Evolutionary conservation across 306 rosid genomes (phyloP).

Genomic region (Vigna angularis): DNA sequence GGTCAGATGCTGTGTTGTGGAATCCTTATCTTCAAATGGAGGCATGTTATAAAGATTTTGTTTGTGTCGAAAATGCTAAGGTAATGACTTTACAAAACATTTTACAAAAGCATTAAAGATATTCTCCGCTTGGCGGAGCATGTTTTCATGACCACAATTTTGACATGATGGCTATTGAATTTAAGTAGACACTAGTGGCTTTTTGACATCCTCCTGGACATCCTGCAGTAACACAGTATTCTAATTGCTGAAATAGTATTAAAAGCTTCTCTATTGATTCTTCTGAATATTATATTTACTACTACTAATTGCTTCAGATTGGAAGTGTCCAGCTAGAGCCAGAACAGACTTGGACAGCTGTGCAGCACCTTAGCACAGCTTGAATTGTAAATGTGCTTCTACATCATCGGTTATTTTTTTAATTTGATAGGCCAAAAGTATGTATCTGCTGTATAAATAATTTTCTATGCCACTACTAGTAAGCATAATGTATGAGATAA

Average conservation of each 20-base stretch:
- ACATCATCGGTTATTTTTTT: slow-evolving; percentile 21
- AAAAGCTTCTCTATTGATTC: slow-evolving; percentile 34
- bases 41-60: slow-evolving; percentile 91
- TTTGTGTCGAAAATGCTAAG: slow-evolving; percentile 98
- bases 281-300: slow-evolving; percentile 36
- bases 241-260: slow-evolving; percentile 25
- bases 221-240: slow-evolving; percentile 20
- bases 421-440: slow-evolving; percentile 15
- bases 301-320: slow-evolving; percentile 64
- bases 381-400: slow-evolving; percentile 52
- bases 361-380: slow-evolving; percentile 73
- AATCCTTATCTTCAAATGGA: slow-evolving; percentile 92
- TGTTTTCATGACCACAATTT: slow-evolving; percentile 25
- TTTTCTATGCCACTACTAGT: slow-evolving; percentile 35
- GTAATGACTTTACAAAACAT: slow-evolving; percentile 52
- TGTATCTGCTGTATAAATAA: slow-evolving; percentile 46
- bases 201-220: slow-evolving; percentile 3
- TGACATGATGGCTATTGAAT: slow-evolving; percentile 26
- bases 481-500: slow-evolving; percentile 35
- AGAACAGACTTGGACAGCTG: slow-evolving; percentile 86
- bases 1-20: slow-evolving; percentile 98
- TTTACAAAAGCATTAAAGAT: slow-evolving; percentile 9
- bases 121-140: slow-evolving; percentile 26
- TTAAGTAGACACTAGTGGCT: slow-evolving; percentile 3
- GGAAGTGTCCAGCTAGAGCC: slow-evolving; percentile 75